Evolutionary conservation across 2,329 filamentous ascomycete species (phyloP), one percentile per base, ranked within the genome.

Genomic region (Colletotrichum sp.): DNA sequence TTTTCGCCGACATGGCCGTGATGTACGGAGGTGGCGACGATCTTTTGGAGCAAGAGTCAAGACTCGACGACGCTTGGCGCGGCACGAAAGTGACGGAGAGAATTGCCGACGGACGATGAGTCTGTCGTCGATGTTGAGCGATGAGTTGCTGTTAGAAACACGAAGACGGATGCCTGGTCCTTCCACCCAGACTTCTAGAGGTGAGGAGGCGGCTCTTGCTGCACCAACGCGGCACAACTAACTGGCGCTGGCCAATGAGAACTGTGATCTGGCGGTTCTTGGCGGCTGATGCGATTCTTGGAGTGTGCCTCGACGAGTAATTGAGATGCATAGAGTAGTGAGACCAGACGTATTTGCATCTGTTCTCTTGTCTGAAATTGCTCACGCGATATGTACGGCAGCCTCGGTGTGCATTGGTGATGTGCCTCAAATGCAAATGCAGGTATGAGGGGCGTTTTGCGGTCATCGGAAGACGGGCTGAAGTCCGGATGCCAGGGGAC

Each of bases 1-100:
- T 74, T 74, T 74, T 76, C 74, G 59, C 49, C 57, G 74, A 34
- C 74, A 76, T 74, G 59, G 32, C 49, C 28, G 52, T 60, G 28
- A 21, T 8, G 10, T 16, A 44, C 36, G 39, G 55, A n/a, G 15
- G 69, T 67, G 62, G 12, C 57, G 34, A 44, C 34, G 24, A 64
- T 44, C 10, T 13, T 34, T 64, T 26, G 26, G 26, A 26, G 24
- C 55, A 59, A 59, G 15, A 59, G 26, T 59, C 16, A 59, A 30
- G 39, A 63, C 26, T 26, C 30, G 30, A 30, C 10, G 44, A 24
- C 10, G 44, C 44, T 52, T 52, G 44, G 44, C 44, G 44, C n/a
- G 44, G 12, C 44, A 18, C 44, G n/a, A 24, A 21, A 24, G 44
- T 21, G 44, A 32, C 57, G n/a, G 34, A 36, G 24, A 52, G 7